These are phyloP conservation scores for Lepidopterella palustris DNA, from an alignment of 495 filamentous ascomycete species.

Conservation along the genomic window DNA sequence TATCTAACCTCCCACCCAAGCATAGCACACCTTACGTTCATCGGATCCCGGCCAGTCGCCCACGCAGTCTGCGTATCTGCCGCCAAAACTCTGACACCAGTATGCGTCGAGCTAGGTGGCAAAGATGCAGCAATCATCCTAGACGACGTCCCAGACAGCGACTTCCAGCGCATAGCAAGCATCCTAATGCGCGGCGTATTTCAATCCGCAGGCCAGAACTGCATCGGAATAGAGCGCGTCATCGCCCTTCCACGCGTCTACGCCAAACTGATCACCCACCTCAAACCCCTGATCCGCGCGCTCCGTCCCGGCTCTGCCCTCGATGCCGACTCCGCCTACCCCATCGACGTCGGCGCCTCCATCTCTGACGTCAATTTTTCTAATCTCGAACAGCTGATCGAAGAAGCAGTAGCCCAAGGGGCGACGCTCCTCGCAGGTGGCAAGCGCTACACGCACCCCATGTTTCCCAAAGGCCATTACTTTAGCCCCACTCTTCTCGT, in stretches of 20 bases:
- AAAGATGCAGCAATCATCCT: constrained; percentile 94
- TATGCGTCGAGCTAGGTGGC: constrained; percentile 85
- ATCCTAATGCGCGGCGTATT: constrained; percentile 88
- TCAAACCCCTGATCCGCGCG: constrained; percentile 62
- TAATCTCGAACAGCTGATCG: constrained; percentile 52
- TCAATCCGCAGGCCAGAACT: constrained; percentile 97
- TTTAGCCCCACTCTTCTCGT: constrained; percentile 84
- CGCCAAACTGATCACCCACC: constrained; percentile 58
- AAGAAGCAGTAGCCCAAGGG: constrained; percentile 67
- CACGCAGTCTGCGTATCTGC: constrained; percentile 82
- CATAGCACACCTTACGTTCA: constrained; percentile 93
- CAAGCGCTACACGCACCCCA: constrained; percentile 60
- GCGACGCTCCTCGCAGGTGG: constrained; percentile 80
- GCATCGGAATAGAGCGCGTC: constrained; percentile 92
- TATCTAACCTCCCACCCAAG: constrained; percentile 80
- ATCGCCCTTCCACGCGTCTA: constrained; percentile 72
- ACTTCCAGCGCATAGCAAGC: constrained; percentile 64
- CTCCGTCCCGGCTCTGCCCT: constrained; percentile 66
- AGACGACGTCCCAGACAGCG: constrained; percentile 57
- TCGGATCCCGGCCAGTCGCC: constrained; percentile 81
- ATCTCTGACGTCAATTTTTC: constrained; percentile 69
- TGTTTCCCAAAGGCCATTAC: constrained; percentile 73
- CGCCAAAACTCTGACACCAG: constrained; percentile 73
- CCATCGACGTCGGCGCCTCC: constrained; percentile 79
- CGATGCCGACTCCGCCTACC: constrained; percentile 43